phyloP scores from a whole-genome alignment of 805 yeast species.

The Kazachstania psychrophila region DNA sequence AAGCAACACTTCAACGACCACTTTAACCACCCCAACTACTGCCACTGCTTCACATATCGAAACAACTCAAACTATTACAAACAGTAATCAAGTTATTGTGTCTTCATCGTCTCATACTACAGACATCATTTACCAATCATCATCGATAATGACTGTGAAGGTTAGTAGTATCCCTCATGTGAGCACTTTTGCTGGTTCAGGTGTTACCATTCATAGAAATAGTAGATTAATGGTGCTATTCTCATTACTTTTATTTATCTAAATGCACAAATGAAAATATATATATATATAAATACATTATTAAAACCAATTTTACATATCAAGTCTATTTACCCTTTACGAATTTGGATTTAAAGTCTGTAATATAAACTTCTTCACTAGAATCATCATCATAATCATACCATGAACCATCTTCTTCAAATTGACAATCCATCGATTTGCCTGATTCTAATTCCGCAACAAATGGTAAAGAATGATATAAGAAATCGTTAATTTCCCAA shows the following conservation, averaged over 20 bases:
- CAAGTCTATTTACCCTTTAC: conserved; percentile 29
- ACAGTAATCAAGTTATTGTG: no score
- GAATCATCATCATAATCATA: conserved; percentile 89
- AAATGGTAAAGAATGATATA: conserved; percentile 38
- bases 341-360: conserved; percentile 63
- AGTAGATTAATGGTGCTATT: no score
- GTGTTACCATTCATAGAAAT: no score
- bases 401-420: conserved; percentile 79
- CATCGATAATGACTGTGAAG: no score
- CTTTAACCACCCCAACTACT: no score
- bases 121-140: no score
- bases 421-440: conserved; percentile 19
- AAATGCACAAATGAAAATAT: neutral
- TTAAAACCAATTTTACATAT: neutral
- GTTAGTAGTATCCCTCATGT: no score
- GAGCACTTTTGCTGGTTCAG: no score
- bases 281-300: neutral
- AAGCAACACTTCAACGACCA: no score
- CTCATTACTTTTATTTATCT: neutral
- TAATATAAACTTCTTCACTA: conserved; percentile 69
- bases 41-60: no score
- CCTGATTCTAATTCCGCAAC: conserved; percentile 18
- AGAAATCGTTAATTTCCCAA: conserved; percentile 56
- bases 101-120: no score
- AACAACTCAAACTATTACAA: no score